These are phyloP conservation scores for Parsonsia alboflavescens DNA, from an alignment of 257 asterid genomes.

Conservation along the genomic window DNA sequence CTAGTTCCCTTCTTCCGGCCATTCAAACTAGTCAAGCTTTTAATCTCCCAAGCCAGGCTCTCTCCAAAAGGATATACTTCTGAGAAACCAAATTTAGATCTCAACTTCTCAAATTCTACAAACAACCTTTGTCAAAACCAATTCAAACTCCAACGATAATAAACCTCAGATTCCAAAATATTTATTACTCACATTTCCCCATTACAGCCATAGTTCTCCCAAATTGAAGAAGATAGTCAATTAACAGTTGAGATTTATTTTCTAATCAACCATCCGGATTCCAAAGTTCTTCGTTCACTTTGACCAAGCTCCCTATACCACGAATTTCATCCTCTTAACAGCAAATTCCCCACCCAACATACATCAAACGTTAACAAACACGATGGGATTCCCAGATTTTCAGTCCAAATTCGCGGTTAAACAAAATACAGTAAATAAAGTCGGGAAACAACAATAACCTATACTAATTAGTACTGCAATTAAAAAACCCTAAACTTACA, in stretches of 20 bases:
- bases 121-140: neutral
- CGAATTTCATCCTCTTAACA: neutral
- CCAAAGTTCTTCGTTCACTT: neutral
- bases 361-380: neutral
- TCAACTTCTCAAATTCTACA: slow-evolving; percentile 19
- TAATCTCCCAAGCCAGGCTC: neutral
- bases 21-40: slow-evolving; percentile 21
- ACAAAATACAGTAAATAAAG: slow-evolving; percentile 2
- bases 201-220: neutral
- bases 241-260: slow-evolving; percentile 7
- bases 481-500: slow-evolving; percentile 70
- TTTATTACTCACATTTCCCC: neutral
- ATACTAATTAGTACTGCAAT: slow-evolving; percentile 22
- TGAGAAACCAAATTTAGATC: slow-evolving; percentile 16
- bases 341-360: neutral
- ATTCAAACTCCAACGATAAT: slow-evolving; percentile 4
- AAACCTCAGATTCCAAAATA: neutral
- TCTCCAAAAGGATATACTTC: slow-evolving; percentile 2
- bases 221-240: neutral
- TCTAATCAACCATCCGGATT: neutral
- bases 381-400: slow-evolving; percentile 9
- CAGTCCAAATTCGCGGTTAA: slow-evolving; percentile 11
- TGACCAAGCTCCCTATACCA: neutral
- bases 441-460: slow-evolving; percentile 13
- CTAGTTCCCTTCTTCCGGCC: slow-evolving; percentile 51